These are phyloP conservation scores for Nymphaea colorata DNA, from an alignment of 164 flowering plant species.

Conservation along the genomic window DNA sequence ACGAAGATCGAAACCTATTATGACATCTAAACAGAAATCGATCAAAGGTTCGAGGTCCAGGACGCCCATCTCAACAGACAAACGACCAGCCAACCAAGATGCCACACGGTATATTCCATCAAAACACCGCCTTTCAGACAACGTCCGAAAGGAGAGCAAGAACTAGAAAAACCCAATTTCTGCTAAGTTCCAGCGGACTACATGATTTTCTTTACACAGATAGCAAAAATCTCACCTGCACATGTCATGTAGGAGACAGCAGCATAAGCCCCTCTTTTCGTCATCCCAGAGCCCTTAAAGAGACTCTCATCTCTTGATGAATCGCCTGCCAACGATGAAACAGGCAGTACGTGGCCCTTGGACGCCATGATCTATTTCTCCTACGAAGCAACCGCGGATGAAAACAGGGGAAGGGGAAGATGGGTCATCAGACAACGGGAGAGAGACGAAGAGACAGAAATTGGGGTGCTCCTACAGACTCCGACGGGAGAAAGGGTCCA, in stretches of 20 bases:
- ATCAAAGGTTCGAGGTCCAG: no score
- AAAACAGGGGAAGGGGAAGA: background rate
- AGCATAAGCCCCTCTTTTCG: conserved; percentile 70
- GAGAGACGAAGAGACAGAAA: background rate
- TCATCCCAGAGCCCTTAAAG: conserved; percentile 73
- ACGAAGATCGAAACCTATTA: no score
- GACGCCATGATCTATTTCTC: background rate
- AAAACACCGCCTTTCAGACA: no score
- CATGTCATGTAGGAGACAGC: conserved; percentile 87
- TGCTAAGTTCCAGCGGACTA: no score
- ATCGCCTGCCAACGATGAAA: background rate
- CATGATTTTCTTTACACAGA: no score
- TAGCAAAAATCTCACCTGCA: conserved; percentile 38
- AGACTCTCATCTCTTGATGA: conserved; percentile 33
- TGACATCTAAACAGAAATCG: no score
- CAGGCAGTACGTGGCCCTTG: conserved; percentile 1
- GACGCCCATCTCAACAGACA: no score
- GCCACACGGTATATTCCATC: no score
- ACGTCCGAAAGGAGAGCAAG: conserved; percentile 1
- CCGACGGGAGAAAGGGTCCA: background rate
- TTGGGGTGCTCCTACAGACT: background rate
- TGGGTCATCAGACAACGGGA: background rate
- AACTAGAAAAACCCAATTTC: no score
- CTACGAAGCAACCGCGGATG: background rate
- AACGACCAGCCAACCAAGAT: no score